Evolutionary conservation across 495 filamentous ascomycete genomes (phyloP), one percentile per base, ranked within the genome.

Genomic region (Neurospora sp.): DNA sequence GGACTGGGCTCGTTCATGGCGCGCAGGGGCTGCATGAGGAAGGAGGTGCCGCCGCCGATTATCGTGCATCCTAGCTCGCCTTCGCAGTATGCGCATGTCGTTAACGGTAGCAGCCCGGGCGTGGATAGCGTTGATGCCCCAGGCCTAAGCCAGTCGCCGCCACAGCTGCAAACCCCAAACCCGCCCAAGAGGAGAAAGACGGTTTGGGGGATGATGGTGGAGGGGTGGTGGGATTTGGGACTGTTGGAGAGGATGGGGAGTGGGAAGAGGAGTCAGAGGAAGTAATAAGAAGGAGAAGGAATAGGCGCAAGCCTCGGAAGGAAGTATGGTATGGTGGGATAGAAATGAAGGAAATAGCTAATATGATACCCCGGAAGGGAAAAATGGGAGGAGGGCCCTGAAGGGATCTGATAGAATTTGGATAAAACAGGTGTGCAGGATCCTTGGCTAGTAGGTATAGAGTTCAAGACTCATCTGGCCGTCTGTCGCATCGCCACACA

Each of bases 171-270:
- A 10, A 59, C 10, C 20, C 47, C 47, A 27, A 59, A 70, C 68
- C 42, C 37, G 38, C 81, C 78, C 73, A 75, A 80, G 65, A 77
- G 73, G 71, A 72, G 83, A 45, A 83, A 74, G 78, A 85, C 82
- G 9, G 73, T 83, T 53, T 79, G 80, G 75, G 78, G 77, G 12
- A 70, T 82, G 39, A 76, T 83, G 53, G 53, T 65, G 39, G 82
- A 85, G 10, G 83, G 83, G 20, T 85, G 84, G 84, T 85, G 84
- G 84, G 84, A 85, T 73, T 70, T 85, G 74, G 82, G 82, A n/a
- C 69, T 85, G 69, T 42, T 85, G 42, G 79, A 79, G 74, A 78
- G 79, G 71, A 79, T 80, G 78, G 72, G 72, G 12, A 80, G 78
- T 8, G 72, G 79, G 12, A 76, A 74, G 74, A 73, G 74, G 71